Evolutionary conservation across 208 protist genomes (phyloP).

Genomic region (Crithidia acanthocephali): DNA sequence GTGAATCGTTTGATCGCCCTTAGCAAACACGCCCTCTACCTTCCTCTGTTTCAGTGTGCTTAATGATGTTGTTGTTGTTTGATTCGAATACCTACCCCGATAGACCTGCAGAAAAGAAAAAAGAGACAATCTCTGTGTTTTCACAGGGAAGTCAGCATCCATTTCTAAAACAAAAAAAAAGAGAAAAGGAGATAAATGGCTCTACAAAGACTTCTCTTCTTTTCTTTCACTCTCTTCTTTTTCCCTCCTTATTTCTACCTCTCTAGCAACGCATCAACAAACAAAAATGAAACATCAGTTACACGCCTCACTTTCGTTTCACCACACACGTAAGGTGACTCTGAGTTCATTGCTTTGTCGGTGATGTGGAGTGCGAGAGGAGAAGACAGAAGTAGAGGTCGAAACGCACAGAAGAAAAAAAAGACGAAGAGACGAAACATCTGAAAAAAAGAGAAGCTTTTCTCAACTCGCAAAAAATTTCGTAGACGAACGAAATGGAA

Average conservation of each 20-base stretch:
- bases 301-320: no score
- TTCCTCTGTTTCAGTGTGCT: no score
- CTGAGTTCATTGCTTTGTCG: not conserved
- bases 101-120: conserved; percentile 16
- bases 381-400: not conserved
- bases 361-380: not conserved
- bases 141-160: not conserved
- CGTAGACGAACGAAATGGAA: conserved; percentile 3
- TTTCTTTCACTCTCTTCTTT: conserved; percentile 8
- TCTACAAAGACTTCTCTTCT: conserved; percentile 11
- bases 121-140: not conserved
- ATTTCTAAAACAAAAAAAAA: conserved; percentile 20
- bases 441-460: not conserved
- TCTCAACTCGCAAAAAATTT: conserved; percentile 2
- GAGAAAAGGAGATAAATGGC: conserved; percentile 20
- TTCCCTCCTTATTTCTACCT: not conserved
- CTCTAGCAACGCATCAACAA: no score
- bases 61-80: no score
- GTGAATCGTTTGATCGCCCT: no score
- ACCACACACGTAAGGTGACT: not conserved
- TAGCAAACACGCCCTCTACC: no score
- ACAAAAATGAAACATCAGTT: no score
- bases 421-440: not conserved
- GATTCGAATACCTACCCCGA: no score
- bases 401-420: not conserved